These are phyloP conservation scores for Xenosphaeropsis pyriputrescens DNA, from an alignment of 2,329 filamentous ascomycete species.

Conservation along the genomic window DNA sequence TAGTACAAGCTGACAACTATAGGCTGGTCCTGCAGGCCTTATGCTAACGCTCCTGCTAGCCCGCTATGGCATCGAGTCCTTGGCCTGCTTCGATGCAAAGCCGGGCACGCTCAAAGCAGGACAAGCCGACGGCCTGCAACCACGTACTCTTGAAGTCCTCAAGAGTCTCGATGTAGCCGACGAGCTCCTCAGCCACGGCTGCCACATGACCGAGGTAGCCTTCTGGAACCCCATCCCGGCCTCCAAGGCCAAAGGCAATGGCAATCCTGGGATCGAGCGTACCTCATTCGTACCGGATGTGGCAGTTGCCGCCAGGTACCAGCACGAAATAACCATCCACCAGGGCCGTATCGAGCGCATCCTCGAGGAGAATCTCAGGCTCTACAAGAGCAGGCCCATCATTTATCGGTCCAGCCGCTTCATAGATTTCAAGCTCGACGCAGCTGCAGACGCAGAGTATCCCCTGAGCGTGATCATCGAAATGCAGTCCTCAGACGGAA, in stretches of 20 bases:
- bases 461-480: conserved; percentile 15
- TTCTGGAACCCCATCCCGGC: conserved; percentile 39
- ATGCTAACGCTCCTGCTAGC: conserved; percentile 25
- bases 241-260: conserved; percentile 37
- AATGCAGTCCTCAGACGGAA: conserved; percentile 34
- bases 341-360: conserved; percentile 29
- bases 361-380: conserved; percentile 23
- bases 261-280: conserved; percentile 29
- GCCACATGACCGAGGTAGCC: conserved; percentile 37
- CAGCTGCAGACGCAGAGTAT: conserved; percentile 20
- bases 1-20: not conserved
- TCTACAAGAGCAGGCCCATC: conserved; percentile 26
- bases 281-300: conserved; percentile 24
- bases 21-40: conserved; percentile 26
- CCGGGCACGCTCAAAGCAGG: conserved; percentile 26
- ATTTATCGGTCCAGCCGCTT: conserved; percentile 25
- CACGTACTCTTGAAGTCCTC: conserved; percentile 44
- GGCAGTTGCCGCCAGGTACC: conserved; percentile 17
- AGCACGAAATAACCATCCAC: conserved; percentile 28
- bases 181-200: conserved; percentile 36
- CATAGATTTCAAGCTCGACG: conserved; percentile 20
- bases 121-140: conserved; percentile 49
- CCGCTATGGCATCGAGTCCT: conserved; percentile 24
- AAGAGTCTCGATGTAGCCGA: conserved; percentile 41
- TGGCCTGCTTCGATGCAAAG: conserved; percentile 27